Base-by-base conservation (phyloP, 129 eudicot species). In the Artemisia argyi region DNA sequence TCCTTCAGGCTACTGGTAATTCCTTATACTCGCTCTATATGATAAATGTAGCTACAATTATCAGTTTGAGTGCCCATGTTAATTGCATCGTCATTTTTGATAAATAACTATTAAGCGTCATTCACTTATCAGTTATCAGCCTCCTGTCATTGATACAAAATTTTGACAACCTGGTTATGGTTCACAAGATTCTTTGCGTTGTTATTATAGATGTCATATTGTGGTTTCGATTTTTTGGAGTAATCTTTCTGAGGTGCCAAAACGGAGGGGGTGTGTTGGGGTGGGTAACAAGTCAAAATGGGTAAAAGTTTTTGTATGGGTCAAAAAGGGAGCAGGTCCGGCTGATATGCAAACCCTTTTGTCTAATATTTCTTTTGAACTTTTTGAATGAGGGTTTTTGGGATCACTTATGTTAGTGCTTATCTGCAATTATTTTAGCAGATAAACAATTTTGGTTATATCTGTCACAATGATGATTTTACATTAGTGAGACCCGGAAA, bases 1-100 rank as follows among this genome's bases (percentile, higher is more conserved):
- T 93, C 68, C 84, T 93, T 3, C 65, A 78, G 50, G 89, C 84
- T 71, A 84, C 96, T 60, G 98, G 98, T 93, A 87, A 79, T 69
- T 62, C 54, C 66, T 77, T 47, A 17, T 71, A 20, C 26, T 73
- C 69, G 1, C 70, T 30, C 19, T n/a, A 46, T 63, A 72, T 28
- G 53, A 53, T 77, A 55, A 69, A 76, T 51, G n/a, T 52, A 76
- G 71, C 51, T 35, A 53, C 17, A 4, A 10, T 67, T 47, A 51
- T 12, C 18, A 51, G 18, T 51, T 51, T 51, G 19, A 16, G 7
- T 3, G 56, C 7, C 56, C 5, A 4, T 2, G 15, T 51, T 51
- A 3, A 51, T 51, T 51, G 19, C 39, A 30, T 56, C 20, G 11
- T 20, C n/a, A 44, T 7, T 39, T 10, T 24, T 22, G n/a, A 4